Evolutionary conservation across 495 filamentous ascomycete genomes (phyloP), one percentile per base, ranked within the genome.

Genomic region (Endocarpon pusillum): DNA sequence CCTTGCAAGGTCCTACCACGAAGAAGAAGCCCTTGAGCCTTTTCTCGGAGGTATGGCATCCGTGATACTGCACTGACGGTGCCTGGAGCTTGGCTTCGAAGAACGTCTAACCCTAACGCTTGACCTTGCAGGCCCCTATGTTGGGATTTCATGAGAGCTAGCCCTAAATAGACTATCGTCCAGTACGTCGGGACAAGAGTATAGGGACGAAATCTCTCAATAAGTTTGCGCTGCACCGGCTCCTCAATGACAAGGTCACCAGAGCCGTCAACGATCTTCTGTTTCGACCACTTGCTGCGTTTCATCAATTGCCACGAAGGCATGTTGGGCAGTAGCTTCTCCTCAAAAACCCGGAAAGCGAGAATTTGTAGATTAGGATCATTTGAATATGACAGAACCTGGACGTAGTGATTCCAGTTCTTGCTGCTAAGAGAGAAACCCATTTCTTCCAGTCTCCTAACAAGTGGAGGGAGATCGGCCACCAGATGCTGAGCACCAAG

Each of bases 241-340:
- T n/a, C n/a, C n/a, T n/a, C n/a, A n/a, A n/a, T n/a, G n/a, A n/a
- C n/a, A n/a, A n/a, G n/a, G n/a, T n/a, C n/a, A n/a, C n/a, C n/a
- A n/a, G n/a, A n/a, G n/a, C n/a, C n/a, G n/a, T n/a, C n/a, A n/a
- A n/a, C n/a, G n/a, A n/a, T n/a, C n/a, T n/a, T n/a, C n/a, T n/a
- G n/a, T n/a, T n/a, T n/a, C n/a, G n/a, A n/a, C n/a, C n/a, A n/a
- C n/a, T n/a, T n/a, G n/a, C n/a, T n/a, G n/a, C n/a, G n/a, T n/a
- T n/a, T n/a, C n/a, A n/a, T n/a, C n/a, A n/a, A n/a, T n/a, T 51
- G 46, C 84, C 84, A 93, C 15, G 79, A 79, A 2, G 62, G 62
- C 66, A 80, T 91, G 27, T 67, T 58, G 3, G 67, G 68, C 69
- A 87, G 84, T 36, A 93, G 71, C 21, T 71, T 63, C 9, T 55